Evolutionary conservation across 768 basidiomycete genomes (phyloP).

Genomic region (Macrolepiota dolichaula): DNA sequence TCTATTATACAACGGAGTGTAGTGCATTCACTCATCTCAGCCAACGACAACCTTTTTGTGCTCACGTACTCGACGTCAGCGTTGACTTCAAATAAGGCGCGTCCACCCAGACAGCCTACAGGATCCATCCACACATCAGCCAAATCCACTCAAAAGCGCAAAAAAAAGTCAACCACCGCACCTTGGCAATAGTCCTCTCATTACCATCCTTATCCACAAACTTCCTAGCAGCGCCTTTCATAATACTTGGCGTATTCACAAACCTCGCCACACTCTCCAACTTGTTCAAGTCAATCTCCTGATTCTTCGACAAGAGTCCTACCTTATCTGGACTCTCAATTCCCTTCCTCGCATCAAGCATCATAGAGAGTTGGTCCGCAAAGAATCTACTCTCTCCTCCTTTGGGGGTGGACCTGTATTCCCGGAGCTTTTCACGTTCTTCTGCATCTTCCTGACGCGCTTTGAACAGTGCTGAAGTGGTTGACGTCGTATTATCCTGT

Average conservation of each 20-base stretch:
- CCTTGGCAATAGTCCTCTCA: slow-evolving; percentile 48
- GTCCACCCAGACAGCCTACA: slow-evolving; percentile 45
- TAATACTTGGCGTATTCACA: slow-evolving; percentile 66
- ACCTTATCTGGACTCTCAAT: slow-evolving; percentile 29
- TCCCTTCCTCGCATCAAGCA: slow-evolving; percentile 5
- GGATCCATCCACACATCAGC: neutral
- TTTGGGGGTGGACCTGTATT: neutral
- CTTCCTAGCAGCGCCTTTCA: slow-evolving; percentile 39
- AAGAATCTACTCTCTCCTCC: neutral
- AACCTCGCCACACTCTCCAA: slow-evolving; percentile 50
- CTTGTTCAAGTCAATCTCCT: slow-evolving; percentile 50
- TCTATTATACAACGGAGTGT: neutral
- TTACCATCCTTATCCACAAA: slow-evolving; percentile 52
- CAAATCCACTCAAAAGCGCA: neutral
- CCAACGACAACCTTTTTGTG: neutral
- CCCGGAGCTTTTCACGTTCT: neutral
- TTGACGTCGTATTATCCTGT: neutral
- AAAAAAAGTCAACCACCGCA: slow-evolving; percentile 25
- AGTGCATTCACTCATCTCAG: neutral
- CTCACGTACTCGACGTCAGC: neutral
- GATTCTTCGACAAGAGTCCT: slow-evolving; percentile 46
- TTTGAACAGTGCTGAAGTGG: slow-evolving; percentile 1
- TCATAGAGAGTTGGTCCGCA: neutral
- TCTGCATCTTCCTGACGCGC: neutral
- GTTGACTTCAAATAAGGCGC: slow-evolving; percentile 17